Percentiles rank a stretch among this genome's conserved stretches.
phyloP scores from a whole-genome alignment of 31 red algal genomes.

The Bonnemaisonia californica region DNA sequence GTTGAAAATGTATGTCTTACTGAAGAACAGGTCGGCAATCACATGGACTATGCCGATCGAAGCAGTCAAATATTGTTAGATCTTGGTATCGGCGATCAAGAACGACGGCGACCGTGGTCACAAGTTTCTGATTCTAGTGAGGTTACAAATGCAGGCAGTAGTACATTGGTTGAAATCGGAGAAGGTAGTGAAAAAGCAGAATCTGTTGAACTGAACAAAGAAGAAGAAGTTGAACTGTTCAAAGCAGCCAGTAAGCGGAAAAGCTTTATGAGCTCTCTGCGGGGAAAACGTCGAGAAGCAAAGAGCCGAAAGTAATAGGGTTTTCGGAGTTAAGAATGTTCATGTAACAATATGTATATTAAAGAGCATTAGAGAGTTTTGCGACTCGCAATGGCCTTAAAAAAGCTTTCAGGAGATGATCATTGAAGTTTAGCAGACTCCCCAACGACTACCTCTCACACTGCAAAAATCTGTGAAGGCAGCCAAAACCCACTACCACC shows the following conservation, averaged over 20 bases:
- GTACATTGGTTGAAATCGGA: not conserved
- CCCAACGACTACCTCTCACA: too few species aligned
- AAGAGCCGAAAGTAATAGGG: not conserved
- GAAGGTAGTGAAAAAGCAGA: not conserved
- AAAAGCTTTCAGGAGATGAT: too few species aligned
- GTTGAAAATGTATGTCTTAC: conserved; percentile 62
- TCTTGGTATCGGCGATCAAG: conserved; percentile 44
- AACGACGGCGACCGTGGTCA: conserved; percentile 29
- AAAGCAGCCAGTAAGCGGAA: conserved; percentile 2
- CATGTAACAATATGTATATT: too few species aligned
- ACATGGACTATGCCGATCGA: conserved; percentile 67
- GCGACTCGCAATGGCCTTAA: too few species aligned
- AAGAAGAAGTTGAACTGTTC: conserved; percentile 34
- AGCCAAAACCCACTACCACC: too few species aligned
- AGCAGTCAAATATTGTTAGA: conserved; percentile 44
- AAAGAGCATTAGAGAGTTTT: too few species aligned
- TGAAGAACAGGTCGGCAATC: conserved; percentile 38
- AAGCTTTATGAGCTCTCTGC: not conserved
- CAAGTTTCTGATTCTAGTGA: not conserved
- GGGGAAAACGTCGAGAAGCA: not conserved
- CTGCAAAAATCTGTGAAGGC: too few species aligned
- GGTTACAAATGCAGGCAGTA: not conserved
- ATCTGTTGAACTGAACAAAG: not conserved
- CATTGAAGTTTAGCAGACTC: too few species aligned
- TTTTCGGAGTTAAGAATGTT: too few species aligned